A percentile compares a stretch with the other conserved stretches of the same genome.
Conservation (phyloP, 495 filamentous ascomycete species). For the Aspergillus nanangensis region DNA sequence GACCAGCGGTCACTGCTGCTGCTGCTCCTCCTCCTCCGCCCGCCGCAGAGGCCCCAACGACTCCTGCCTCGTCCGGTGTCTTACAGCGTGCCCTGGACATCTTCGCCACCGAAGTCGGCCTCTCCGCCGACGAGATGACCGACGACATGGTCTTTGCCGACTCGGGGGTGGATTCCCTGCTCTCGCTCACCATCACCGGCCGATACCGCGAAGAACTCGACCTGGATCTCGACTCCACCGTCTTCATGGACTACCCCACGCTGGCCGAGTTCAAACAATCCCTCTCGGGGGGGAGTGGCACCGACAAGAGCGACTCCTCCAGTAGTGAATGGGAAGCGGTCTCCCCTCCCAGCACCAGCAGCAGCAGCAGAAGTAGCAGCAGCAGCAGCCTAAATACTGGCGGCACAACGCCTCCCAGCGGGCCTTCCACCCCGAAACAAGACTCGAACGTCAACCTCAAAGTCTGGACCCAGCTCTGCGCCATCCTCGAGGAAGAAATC, state of each 20-base stretch:
- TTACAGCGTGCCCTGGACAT: constrained; percentile 39
- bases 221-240: constrained; percentile 40
- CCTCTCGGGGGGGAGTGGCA: constrained; percentile 21
- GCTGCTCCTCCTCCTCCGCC: no score
- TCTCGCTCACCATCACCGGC: constrained; percentile 43
- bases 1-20: no score
- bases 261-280: no score
- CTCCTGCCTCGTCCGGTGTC: constrained; percentile 33
- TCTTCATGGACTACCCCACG: constrained; percentile 56
- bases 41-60: constrained; percentile 16
- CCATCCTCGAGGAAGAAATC: constrained; percentile 42
- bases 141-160: constrained; percentile 41
- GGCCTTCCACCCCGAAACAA: not conserved
- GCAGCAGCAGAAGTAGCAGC: not conserved
- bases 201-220: constrained; percentile 42
- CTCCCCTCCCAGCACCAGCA: no score
- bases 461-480: not conserved
- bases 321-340: no score
- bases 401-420: not conserved
- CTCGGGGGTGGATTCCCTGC: constrained; percentile 48
- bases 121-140: constrained; percentile 55
- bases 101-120: constrained; percentile 61
- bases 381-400: not conserved
- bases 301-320: not conserved
- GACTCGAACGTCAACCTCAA: not conserved